A percentile compares a stretch with the other conserved stretches of the same genome.
These are phyloP conservation scores for Lactarius hatsudake DNA, from an alignment of 768 basidiomycete genomes.

Conservation along the genomic window DNA sequence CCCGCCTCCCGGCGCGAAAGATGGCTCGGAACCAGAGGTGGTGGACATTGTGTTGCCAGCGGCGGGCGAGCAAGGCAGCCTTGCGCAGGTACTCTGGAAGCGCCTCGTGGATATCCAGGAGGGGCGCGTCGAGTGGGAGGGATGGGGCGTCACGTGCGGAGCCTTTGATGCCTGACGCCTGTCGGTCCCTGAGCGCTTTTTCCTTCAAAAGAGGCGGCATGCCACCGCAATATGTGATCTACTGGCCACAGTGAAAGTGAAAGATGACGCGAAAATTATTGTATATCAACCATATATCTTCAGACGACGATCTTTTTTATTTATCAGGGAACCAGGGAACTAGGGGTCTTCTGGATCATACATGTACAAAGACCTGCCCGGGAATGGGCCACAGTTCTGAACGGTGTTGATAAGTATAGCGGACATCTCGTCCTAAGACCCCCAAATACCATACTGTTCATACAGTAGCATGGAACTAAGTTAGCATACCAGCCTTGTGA, in stretches of 20 bases:
- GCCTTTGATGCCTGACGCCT: too few relatives aligned
- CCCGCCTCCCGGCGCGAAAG: not conserved
- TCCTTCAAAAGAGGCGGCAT: not conserved
- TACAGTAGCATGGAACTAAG: too few relatives aligned
- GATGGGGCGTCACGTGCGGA: constrained; percentile 59
- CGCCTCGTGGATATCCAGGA: constrained; percentile 78
- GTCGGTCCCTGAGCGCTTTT: not conserved
- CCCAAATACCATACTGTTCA: too few relatives aligned
- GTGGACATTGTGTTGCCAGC: constrained; percentile 46
- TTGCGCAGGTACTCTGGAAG: constrained; percentile 68
- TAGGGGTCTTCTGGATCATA: too few relatives aligned
- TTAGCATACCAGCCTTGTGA: too few relatives aligned
- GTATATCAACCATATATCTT: not conserved
- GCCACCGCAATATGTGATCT: too few relatives aligned
- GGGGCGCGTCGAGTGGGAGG: constrained; percentile 57
- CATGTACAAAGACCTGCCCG: too few relatives aligned
- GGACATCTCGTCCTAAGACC: too few relatives aligned
- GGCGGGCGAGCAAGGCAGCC: constrained; percentile 43
- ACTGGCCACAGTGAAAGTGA: not conserved
- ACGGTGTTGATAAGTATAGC: too few relatives aligned
- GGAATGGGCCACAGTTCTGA: too few relatives aligned
- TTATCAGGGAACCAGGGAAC: too few relatives aligned
- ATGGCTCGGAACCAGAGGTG: constrained; percentile 2
- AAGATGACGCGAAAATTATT: not conserved
- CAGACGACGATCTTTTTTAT: not conserved